Evolutionary conservation across 2,329 filamentous ascomycete genomes (phyloP), one percentile per base, ranked within the genome.

Genomic region (Dactylellina haptotyla): DNA sequence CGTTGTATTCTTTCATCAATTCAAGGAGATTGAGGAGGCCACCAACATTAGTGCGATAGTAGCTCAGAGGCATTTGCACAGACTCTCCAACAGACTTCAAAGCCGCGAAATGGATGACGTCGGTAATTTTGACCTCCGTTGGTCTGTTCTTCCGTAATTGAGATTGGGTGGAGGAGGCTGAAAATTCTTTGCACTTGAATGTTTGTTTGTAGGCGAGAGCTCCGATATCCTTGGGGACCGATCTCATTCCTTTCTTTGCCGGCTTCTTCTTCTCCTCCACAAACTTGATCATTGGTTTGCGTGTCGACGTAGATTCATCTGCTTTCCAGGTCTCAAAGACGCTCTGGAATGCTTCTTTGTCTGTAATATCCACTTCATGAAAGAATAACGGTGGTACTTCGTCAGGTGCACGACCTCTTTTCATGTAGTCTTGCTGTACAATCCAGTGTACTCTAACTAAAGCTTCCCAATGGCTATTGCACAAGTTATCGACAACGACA

Each of bases 61-160:
- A 90, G 69, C 85, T 84, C 64, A 90, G 80, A 0, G 88, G 88
- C 67, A 83, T 81, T 25, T 81, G 79, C 72, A 89, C 89, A 45
- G 86, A 89, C 76, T 90, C 87, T 25, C 84, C 84, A 0, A 89
- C 87, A 1, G 87, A 87, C 79, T 90, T 90, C 82, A 86, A 86
- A 0, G 88, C 88, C 12, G 88, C 88, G 76, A 90, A 90, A 77
- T 90, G 88, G 66, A 90, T 89, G n/a, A 90, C 87, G 0, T 87
- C 87, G 0, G 82, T 81, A 73, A 89, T 88, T 28, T 81, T 83
- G 1, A 86, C 87, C 58, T 79, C 4, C 79, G 16, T 81, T 78
- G 12, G 78, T 75, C 6, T 78, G 3, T 23, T 79, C 77, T 80
- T 80, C 80, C 61, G 79, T 66, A 45, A 79, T 78, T 39, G 78